Percentiles rank a stretch among this genome's conserved stretches.
phyloP scores from a whole-genome alignment of 164 flowering plant genomes.

The Aristolochia contorta region DNA sequence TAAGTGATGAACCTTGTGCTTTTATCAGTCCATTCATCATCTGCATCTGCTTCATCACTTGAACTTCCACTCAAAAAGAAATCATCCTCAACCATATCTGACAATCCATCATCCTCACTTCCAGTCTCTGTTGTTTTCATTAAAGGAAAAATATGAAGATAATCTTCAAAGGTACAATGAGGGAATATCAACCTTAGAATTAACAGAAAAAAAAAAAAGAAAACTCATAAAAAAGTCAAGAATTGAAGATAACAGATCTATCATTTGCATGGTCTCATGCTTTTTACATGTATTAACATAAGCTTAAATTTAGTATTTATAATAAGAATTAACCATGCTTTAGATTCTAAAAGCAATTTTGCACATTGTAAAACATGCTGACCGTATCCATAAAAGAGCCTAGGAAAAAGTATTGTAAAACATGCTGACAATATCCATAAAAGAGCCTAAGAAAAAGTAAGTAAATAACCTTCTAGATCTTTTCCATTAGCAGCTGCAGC shows the following conservation, averaged over 20 bases:
- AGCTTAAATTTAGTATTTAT: too few relatives aligned
- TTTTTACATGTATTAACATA: too few relatives aligned
- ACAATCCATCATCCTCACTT: constrained; percentile 91
- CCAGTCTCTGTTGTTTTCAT: constrained; percentile 64
- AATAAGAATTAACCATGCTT: neutral
- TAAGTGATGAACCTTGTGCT: constrained; percentile 50
- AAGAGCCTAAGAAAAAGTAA: constrained; percentile 3
- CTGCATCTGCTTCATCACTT: constrained; percentile 96
- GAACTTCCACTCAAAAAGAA: constrained; percentile 83
- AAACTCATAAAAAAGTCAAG: too few relatives aligned
- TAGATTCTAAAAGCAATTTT: too few relatives aligned
- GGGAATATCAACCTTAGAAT: too few relatives aligned
- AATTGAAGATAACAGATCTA: too few relatives aligned
- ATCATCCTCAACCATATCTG: constrained; percentile 89
- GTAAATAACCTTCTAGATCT: constrained; percentile 79
- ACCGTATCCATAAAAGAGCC: neutral
- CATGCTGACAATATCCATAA: neutral
- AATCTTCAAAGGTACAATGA: neutral
- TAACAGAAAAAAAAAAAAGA: too few relatives aligned
- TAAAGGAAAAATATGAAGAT: neutral
- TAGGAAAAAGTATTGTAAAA: neutral
- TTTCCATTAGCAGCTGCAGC: constrained; percentile 97
- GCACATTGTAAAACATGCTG: neutral
- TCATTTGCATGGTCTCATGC: too few relatives aligned
- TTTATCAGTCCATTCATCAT: constrained; percentile 95